Evolutionary conservation across 169 alveolate genomes (phyloP).

Genomic region (Ichthyophthirius multifiliis): DNA sequence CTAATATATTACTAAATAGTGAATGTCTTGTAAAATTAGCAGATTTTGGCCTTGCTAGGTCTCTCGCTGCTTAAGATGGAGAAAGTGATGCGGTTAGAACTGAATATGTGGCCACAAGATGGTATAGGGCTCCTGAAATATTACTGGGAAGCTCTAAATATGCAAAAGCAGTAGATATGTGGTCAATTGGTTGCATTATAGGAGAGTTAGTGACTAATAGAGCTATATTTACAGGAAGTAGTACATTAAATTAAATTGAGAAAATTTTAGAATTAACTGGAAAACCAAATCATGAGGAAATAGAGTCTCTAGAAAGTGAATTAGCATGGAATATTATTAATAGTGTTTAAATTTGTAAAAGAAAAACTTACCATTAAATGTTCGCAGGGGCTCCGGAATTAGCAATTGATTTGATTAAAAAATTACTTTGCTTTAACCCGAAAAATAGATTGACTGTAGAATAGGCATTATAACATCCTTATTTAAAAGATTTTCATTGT

Average conservation of each 20-base stretch:
- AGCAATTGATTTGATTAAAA: slow-evolving; percentile 92
- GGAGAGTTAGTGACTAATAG: slow-evolving; percentile 60
- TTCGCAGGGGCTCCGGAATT: slow-evolving; percentile 83
- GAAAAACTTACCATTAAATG: slow-evolving; percentile 31
- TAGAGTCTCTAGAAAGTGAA: slow-evolving; percentile 56
- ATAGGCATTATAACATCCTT: slow-evolving; percentile 93
- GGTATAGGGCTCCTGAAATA: slow-evolving; percentile 99
- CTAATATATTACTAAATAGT: slow-evolving; percentile 95
- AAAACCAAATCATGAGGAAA: slow-evolving; percentile 64
- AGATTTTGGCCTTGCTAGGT: slow-evolving; percentile 97
- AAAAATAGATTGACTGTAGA: slow-evolving; percentile 92
- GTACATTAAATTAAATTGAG: slow-evolving; percentile 68
- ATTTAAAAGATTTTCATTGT: slow-evolving; percentile 88
- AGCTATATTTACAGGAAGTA: slow-evolving; percentile 69
- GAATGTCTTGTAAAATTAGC: slow-evolving; percentile 97
- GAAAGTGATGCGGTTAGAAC: slow-evolving; percentile 86
- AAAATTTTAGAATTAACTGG: slow-evolving; percentile 67
- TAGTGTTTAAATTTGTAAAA: slow-evolving; percentile 38
- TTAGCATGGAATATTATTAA: slow-evolving; percentile 50
- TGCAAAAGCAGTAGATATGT: slow-evolving; percentile 79
- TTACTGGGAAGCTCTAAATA: slow-evolving; percentile 86
- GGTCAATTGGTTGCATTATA: slow-evolving; percentile 74
- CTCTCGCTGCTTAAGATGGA: slow-evolving; percentile 62
- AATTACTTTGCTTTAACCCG: slow-evolving; percentile 92
- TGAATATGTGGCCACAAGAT: slow-evolving; percentile 98